Conservation (phyloP, 2,329 filamentous ascomycete genomes). For the Colletotrichum coccodes region DNA sequence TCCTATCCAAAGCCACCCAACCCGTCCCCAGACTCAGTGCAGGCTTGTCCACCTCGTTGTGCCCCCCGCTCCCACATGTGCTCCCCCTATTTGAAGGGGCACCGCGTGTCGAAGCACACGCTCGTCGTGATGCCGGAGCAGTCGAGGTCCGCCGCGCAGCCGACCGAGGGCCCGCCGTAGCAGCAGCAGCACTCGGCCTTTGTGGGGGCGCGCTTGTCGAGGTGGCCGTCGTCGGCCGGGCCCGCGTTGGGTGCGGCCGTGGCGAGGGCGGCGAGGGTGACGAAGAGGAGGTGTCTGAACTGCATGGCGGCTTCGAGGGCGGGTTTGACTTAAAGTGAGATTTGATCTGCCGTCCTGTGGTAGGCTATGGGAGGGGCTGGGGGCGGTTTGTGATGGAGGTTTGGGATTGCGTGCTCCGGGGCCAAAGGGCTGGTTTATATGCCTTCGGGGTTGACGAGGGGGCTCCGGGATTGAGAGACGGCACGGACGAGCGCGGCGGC, state of each 20-base stretch:
- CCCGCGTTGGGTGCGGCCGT: constrained; percentile 13
- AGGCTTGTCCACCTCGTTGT: too few relatives aligned
- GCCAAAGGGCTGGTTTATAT: neutral
- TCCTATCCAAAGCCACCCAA: too few relatives aligned
- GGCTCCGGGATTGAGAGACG: neutral
- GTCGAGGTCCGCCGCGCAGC: constrained; percentile 26
- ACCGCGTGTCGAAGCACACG: constrained; percentile 21
- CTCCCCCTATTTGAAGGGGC: constrained; percentile 17
- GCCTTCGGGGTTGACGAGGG: neutral
- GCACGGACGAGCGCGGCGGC: neutral
- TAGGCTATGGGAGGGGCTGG: neutral
- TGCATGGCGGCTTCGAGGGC: neutral
- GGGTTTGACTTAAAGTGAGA: too few relatives aligned
- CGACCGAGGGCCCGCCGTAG: constrained; percentile 29
- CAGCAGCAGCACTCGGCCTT: constrained; percentile 33
- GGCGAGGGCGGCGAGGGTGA: neutral
- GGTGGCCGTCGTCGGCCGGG: neutral
- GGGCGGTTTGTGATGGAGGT: neutral
- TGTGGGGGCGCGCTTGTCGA: constrained; percentile 27
- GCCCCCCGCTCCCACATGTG: neutral
- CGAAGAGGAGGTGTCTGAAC: neutral
- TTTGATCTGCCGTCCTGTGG: neutral
- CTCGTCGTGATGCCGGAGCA: constrained; percentile 24
- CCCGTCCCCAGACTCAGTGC: too few relatives aligned
- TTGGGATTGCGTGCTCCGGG: neutral